A percentile compares a stretch with the other conserved stretches of the same genome.
These are phyloP conservation scores for Blastobotrys raffinosifermentans DNA, from an alignment of 1,139 yeast species.

Conservation along the genomic window DNA sequence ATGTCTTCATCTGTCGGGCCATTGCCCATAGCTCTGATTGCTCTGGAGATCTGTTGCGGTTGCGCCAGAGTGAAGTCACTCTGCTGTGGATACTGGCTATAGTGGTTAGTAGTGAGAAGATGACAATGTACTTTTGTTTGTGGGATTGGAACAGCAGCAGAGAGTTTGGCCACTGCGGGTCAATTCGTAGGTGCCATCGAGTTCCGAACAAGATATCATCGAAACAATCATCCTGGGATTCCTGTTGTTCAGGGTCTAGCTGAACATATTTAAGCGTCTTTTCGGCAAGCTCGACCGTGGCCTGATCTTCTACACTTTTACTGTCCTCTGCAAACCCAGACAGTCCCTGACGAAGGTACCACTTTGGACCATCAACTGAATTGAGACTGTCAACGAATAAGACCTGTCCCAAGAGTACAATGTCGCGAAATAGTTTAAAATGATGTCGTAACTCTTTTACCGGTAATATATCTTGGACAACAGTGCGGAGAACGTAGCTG, in stretches of 20 bases:
- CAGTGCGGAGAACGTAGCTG: slow-evolving; percentile 16
- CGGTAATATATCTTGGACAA: slow-evolving; percentile 19
- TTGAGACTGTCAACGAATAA: slow-evolving; percentile 11
- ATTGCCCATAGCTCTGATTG: slow-evolving; percentile 4
- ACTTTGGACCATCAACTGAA: too few species aligned
- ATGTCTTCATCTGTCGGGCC: slow-evolving; percentile 15
- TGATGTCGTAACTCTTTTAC: slow-evolving; percentile 11
- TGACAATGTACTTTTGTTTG: slow-evolving; percentile 14
- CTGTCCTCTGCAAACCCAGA: too few species aligned
- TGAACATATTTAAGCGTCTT: slow-evolving; percentile 5
- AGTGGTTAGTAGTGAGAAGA: slow-evolving; percentile 20
- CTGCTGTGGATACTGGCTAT: slow-evolving; percentile 12
- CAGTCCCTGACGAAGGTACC: too few species aligned
- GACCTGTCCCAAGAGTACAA: slow-evolving; percentile 19
- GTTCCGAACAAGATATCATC: slow-evolving; percentile 17
- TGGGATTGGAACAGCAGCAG: slow-evolving; percentile 16
- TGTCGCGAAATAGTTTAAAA: slow-evolving; percentile 16
- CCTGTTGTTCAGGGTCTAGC: slow-evolving; percentile 12
- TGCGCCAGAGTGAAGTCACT: slow-evolving; percentile 14
- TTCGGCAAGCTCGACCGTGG: slow-evolving; percentile 8
- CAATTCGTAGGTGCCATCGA: slow-evolving; percentile 15
- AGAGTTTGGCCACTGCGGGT: slow-evolving; percentile 20
- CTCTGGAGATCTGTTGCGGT: too few species aligned
- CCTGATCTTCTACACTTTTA: too few species aligned
- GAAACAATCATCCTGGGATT: slow-evolving; percentile 14